Evolutionary conservation across 768 basidiomycete species (phyloP), one percentile per base, ranked within the genome.

Genomic region (Psilocybe cubensis): DNA sequence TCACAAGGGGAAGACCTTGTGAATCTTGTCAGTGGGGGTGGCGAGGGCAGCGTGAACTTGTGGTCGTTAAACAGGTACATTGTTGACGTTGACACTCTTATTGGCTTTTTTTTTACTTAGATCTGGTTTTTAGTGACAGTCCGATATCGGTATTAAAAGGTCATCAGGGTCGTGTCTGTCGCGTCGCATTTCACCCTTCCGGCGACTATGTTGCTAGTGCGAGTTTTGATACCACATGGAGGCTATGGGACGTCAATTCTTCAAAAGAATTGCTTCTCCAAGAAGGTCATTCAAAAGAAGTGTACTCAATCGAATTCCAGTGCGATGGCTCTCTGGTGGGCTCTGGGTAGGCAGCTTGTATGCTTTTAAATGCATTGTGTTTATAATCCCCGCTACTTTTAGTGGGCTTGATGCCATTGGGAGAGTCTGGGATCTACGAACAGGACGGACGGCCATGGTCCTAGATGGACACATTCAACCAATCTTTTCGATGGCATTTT

Each of bases 391-490:
- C 20, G 44, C 54, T 61, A 21, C 63, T 38, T 38, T 38, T 38
- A 98, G 96, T 28, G 97, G 97, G 20, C 82, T 98, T 21, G 97
- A 99, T 66, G 96, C 95, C 1, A 94, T 98, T 66, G 97, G 94
- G 0, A 88, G 97, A 28, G 91, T 98, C 3, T 99, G 97, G 97
- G 97, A 99, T 73, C 70, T 96, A 18, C 85, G 97, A 45, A 96
- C 95, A 12, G 97, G 97, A 6, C 80, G 92, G 66, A 98, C 96
- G 1, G 94, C 95, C 0, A 97, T 98, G 95, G 94, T 98, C 3
- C 84, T 99, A 31, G 96, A 98, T 61, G 97, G 97, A 1, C 97
- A 99, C 62, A 90, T 96, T 2, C 88, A 96, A 72, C 89, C 92
- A 59, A 94, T 99, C 61, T 89, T 93, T 58, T 79, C 92, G 4